These are phyloP conservation scores for Sugiyamaella qingdaonensis DNA, from an alignment of 805 yeast species.

Conservation along the genomic window DNA sequence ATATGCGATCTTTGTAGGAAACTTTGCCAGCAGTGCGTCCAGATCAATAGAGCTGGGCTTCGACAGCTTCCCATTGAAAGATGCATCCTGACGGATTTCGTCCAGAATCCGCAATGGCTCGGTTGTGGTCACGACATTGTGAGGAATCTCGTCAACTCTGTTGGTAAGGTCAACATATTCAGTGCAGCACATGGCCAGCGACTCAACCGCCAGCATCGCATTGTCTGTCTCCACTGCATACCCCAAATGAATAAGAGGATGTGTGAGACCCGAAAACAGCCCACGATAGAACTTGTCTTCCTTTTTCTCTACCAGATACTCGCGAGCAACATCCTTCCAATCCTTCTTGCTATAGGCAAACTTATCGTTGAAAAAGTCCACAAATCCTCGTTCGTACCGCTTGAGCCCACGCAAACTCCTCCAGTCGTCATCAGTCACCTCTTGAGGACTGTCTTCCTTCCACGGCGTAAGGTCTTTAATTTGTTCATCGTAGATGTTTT, in stretches of 20 bases:
- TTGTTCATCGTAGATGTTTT: conserved; percentile 28
- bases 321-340: conserved; percentile 31
- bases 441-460: conserved; percentile 39
- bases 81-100: conserved; percentile 20
- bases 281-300: conserved; percentile 18
- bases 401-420: conserved; percentile 29
- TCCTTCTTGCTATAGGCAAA: conserved; percentile 29
- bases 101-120: conserved; percentile 19
- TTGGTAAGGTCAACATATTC: conserved; percentile 15
- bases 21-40: conserved; percentile 9
- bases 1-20: conserved; percentile 15
- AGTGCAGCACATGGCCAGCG: conserved; percentile 30
- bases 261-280: conserved; percentile 24
- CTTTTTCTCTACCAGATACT: conserved; percentile 21
- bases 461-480: conserved; percentile 25
- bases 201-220: conserved; percentile 34
- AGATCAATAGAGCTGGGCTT: conserved; percentile 7
- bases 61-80: conserved; percentile 16
- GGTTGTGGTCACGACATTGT: conserved; percentile 3
- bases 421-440: conserved; percentile 35
- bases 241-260: conserved; percentile 35
- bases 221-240: conserved; percentile 35
- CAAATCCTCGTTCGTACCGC: conserved; percentile 34
- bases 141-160: conserved; percentile 2
- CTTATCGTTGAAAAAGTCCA: conserved; percentile 38